A percentile compares a stretch with the other conserved stretches of the same genome.
These are phyloP conservation scores for Babesia divergens DNA, from an alignment of 169 alveolate genomes.

Conservation along the genomic window DNA sequence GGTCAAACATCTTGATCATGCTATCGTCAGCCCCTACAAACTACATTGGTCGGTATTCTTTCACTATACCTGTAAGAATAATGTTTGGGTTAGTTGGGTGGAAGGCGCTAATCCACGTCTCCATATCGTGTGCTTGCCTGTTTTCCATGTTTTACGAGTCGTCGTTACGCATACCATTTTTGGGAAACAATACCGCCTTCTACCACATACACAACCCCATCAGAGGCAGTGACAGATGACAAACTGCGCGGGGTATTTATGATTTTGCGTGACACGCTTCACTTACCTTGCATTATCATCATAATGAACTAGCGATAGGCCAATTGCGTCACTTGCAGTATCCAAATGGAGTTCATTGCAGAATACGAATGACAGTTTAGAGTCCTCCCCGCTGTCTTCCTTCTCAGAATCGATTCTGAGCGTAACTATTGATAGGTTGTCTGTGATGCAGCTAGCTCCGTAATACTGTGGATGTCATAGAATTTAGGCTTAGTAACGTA, in stretches of 20 bases:
- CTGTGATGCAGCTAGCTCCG: conserved; percentile 33
- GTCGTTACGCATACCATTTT: not conserved
- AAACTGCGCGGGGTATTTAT: not conserved
- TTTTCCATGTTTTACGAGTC: too few relatives aligned
- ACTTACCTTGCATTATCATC: conserved; percentile 32
- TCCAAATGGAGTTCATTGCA: conserved; percentile 1
- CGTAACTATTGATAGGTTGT: conserved; percentile 1
- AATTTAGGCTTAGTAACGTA: not conserved
- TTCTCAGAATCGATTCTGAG: not conserved
- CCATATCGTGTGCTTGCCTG: conserved; percentile 44
- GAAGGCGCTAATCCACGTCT: conserved; percentile 54
- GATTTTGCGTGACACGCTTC: not conserved
- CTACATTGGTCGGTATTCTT: not conserved
- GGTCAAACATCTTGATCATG: conserved; percentile 15
- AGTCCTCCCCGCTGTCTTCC: not conserved
- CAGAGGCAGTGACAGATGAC: conserved; percentile 35
- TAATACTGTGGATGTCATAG: conserved; percentile 5
- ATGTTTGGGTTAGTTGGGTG: conserved; percentile 40
- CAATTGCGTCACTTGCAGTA: conserved; percentile 3
- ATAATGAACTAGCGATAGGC: conserved; percentile 22
- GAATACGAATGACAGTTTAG: not conserved
- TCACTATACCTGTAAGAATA: conserved; percentile 33
- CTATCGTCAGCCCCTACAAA: conserved; percentile 49
- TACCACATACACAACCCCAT: conserved; percentile 31
- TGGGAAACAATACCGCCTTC: conserved; percentile 12